phyloP scores from a whole-genome alignment of 2,329 filamentous ascomycete genomes.

The Clathrospora elynae region DNA sequence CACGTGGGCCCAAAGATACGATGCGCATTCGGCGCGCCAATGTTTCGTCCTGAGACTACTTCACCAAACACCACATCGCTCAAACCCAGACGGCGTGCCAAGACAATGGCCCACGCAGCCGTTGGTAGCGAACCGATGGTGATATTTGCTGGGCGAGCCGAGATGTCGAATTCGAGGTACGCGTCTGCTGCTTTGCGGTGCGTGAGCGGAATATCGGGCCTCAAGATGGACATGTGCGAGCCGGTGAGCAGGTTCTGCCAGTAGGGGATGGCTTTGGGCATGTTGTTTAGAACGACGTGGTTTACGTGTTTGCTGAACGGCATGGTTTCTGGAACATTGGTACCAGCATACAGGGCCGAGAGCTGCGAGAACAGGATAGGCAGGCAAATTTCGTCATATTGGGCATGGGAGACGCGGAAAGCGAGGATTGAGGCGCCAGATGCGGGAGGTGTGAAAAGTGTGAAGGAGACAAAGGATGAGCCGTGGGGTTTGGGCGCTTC shows the following conservation, averaged over 20 bases:
- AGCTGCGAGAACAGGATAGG: conserved; percentile 66
- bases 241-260: conserved; percentile 65
- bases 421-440: conserved; percentile 58
- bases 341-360: conserved; percentile 58
- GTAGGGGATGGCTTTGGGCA: conserved; percentile 60
- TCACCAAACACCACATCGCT: conserved; percentile 69
- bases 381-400: conserved; percentile 72
- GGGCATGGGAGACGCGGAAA: conserved; percentile 69
- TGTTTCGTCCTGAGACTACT: conserved; percentile 68
- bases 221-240: conserved; percentile 56
- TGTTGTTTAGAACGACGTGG: conserved; percentile 46
- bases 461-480: conserved; percentile 50
- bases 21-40: conserved; percentile 61
- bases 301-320: conserved; percentile 57
- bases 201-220: conserved; percentile 38
- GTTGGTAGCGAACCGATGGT: conserved; percentile 70
- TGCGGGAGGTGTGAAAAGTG: conserved; percentile 64
- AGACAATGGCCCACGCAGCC: conserved; percentile 67
- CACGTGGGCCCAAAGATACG: conserved; percentile 68
- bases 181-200: conserved; percentile 36
- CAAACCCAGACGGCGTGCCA: conserved; percentile 59
- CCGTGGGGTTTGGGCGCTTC: conserved; percentile 62
- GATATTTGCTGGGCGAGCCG: conserved; percentile 57
- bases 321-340: conserved; percentile 31
- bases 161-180: conserved; percentile 46